Base-by-base conservation (phyloP, 768 basidiomycete genomes). In the Pleurotus citrinopileatus region DNA sequence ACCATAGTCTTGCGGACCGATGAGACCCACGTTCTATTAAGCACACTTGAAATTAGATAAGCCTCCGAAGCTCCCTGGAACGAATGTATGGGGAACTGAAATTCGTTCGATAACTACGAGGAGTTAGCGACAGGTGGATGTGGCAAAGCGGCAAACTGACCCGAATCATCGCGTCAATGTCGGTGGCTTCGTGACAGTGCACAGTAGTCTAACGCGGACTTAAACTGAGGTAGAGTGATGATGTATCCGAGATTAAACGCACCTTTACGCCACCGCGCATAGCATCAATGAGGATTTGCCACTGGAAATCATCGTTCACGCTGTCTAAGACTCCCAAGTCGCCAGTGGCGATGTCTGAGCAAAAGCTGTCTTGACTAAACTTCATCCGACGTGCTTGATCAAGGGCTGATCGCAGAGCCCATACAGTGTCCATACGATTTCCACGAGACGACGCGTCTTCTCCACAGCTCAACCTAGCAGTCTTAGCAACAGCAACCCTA, bases 51-150 rank as follows among this genome's bases (percentile, higher is more conserved):
- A 22, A 94, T 87, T n/a, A 97, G 78, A 70, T 91, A 97, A 1
- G 92, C 83, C 65, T 96, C 93, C 52, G 91, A 86, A 6, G 93
- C 94, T 62, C 91, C 88, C 62, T 94, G 91, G 63, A 94, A 84
- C 4, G 90, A 87, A 6, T 88, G 81, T 25, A 94, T 76, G 1
- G 83, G 79, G 63, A 93, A 94, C 61, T 91, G 72, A 74, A 95
- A 98, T 68, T 97, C 94, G 64, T 95, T 91, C 29, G 91, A 84
- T 46, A 97, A 76, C 83, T 94, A 53, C 12, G 36, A 48, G 15
- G n/a, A 46, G 40, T 25, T 47, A 53, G 23, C 34, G 9, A 29
- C n/a, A 38, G 17, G 17, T 15, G 40, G 26, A 8, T 3, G 8
- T n/a, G 4, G 26, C 42, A 50, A 47, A 9, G 42, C 32, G 22